Base-by-base conservation (phyloP, 2,329 filamentous ascomycete genomes). In the Ophiostoma fasciatum region DNA sequence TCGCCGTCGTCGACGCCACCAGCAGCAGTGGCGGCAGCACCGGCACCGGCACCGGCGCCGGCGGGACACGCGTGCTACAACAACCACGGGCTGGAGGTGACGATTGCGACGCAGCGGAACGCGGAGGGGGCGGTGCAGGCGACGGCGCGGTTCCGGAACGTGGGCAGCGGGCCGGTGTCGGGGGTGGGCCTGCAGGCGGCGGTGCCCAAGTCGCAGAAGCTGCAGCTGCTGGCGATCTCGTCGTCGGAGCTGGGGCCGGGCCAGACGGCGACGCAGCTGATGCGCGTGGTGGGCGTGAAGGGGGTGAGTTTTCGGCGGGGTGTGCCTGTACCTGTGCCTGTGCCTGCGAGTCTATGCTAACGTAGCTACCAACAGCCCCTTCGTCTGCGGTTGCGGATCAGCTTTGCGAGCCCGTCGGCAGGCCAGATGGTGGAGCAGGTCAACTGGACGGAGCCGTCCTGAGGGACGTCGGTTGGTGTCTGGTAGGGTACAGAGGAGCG, bases 181-280 rank as follows among this genome's bases (percentile, higher is more conserved):
- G 73, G 71, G 31, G 82, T 96, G 21, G 83, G 82, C 19, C 57
- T 98, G 45, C 90, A 98, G 56, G 90, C 88, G 29, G 90, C 90
- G 1, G 90, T 98, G 36, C 90, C 90, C 8, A 98, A 96, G 61
- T 84, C 82, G 30, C 90, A 98, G 60, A 94, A 90, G 55, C 61
- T 98, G 49, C 85, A 94, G 54, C 62, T 98, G 45, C 79, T 92
- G 54, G 83, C 79, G 40, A 94, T 98, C 46, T 93, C 83, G 46
- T 82, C 74, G 45, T 62, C 77, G 5, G 82, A 92, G 22, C 54
- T 98, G 29, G 73, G 65, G 11, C 74, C 77, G 7, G 83, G 83
- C 12, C 73, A 78, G 28, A 85, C 94, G 53, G 88, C 85, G 13
- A 85, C 79, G 42, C 90, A 96, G 60, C 69, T 77, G 50, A 93